Evolutionary conservation across 306 rosid species (phyloP).

Genomic region (Cicer arietinum): DNA sequence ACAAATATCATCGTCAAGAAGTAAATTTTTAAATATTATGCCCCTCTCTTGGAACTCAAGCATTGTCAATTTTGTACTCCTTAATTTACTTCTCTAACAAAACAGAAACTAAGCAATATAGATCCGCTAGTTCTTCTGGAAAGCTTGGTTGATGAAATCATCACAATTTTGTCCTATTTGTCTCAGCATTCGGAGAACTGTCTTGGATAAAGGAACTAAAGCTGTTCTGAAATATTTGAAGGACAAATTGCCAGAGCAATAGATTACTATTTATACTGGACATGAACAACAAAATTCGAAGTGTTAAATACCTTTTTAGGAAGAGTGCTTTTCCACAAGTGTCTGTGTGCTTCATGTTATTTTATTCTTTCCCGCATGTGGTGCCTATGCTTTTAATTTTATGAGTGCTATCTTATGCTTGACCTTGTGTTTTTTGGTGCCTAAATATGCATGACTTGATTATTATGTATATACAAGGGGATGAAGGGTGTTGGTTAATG

Average conservation of each 20-base stretch:
- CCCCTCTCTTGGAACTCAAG: constrained; percentile 6
- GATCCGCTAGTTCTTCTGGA: constrained; percentile 14
- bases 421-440: no score
- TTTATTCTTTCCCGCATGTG: not conserved
- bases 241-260: constrained; percentile 70
- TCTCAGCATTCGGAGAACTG: constrained; percentile 86
- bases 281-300: not conserved
- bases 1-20: not conserved
- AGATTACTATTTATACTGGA: constrained; percentile 17
- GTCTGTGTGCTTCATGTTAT: not conserved
- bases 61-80: not conserved
- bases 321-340: no score
- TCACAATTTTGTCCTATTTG: constrained; percentile 9
- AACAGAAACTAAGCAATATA: not conserved
- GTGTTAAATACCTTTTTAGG: not conserved
- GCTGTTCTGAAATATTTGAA: constrained; percentile 77
- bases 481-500: no score
- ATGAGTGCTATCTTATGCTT: no score
- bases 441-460: no score
- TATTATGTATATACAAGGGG: no score
- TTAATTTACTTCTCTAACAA: not conserved
- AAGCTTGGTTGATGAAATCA: constrained; percentile 25
- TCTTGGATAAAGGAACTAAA: constrained; percentile 87
- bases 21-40: not conserved
- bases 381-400: not conserved